Percentiles rank a stretch among this genome's conserved stretches.
Evolutionary conservation across 306 rosid genomes (phyloP).

Genomic region (Quercus berberidifolia): DNA sequence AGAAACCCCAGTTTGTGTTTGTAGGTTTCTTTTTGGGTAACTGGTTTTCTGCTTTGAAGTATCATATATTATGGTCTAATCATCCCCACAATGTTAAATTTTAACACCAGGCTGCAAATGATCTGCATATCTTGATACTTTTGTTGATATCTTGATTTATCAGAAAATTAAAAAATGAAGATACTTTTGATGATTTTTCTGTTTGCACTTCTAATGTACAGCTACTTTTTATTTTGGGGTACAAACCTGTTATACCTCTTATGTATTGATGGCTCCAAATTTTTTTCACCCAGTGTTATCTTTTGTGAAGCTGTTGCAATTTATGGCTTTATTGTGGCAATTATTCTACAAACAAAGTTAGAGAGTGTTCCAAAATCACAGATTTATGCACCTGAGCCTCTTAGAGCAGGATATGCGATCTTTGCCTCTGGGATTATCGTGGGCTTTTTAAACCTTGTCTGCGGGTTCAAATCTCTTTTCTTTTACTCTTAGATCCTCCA

Average conservation of each 20-base stretch:
- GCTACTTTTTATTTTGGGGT: background rate
- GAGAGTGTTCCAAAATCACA: too few relatives aligned
- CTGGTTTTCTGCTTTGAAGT: background rate
- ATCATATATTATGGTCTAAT: background rate
- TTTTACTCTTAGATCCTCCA: too few relatives aligned
- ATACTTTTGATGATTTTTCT: background rate
- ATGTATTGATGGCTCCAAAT: slow-evolving; percentile 14
- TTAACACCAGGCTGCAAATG: background rate
- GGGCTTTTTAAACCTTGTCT: slow-evolving; percentile 92
- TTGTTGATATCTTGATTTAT: background rate
- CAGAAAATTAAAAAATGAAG: too few relatives aligned
- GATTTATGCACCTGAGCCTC: too few relatives aligned
- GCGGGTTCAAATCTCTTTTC: slow-evolving; percentile 54
- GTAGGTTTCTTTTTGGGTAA: background rate
- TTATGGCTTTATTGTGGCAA: slow-evolving; percentile 95
- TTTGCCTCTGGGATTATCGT: slow-evolving; percentile 14
- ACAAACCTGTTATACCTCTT: slow-evolving; percentile 10
- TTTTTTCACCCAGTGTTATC: slow-evolving; percentile 65
- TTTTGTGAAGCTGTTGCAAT: slow-evolving; percentile 99
- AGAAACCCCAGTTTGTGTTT: background rate
- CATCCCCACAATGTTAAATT: background rate
- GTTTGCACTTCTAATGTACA: background rate
- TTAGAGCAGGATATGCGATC: too few relatives aligned
- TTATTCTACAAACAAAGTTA: slow-evolving; percentile 41
- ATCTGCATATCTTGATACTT: background rate